These are phyloP conservation scores for Lanmaoa rubissima DNA, from an alignment of 768 basidiomycete species.

Conservation along the genomic window DNA sequence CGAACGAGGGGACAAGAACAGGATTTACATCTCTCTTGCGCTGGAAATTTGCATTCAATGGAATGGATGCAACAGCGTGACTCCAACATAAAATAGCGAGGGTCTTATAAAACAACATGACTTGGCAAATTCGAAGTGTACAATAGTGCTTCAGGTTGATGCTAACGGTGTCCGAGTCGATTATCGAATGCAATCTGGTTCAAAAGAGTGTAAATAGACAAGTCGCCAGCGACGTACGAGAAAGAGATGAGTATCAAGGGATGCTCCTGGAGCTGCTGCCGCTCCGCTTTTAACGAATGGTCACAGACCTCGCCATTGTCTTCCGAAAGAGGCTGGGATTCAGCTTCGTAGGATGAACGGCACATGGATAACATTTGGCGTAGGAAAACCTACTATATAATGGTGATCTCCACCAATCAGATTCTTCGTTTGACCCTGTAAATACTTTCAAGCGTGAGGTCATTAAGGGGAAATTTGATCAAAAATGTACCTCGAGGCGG, in stretches of 20 bases:
- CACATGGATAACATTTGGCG: neutral
- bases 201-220: conserved; percentile 3
- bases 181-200: neutral
- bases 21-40: conserved; percentile 48
- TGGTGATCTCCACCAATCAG: neutral
- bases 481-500: conserved; percentile 4
- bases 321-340: conserved; percentile 12
- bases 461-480: neutral
- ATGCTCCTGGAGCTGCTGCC: neutral
- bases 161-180: neutral
- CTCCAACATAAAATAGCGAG: conserved; percentile 12
- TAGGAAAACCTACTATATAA: neutral
- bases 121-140: neutral
- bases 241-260: conserved; percentile 5
- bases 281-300: conserved; percentile 1
- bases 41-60: conserved; percentile 10
- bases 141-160: neutral
- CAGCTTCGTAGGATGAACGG: neutral
- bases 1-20: conserved; percentile 59
- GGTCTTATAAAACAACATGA: conserved; percentile 15
- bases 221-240: conserved; percentile 20
- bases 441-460: neutral
- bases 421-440: neutral
- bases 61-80: conserved; percentile 9
- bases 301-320: conserved; percentile 8